Percentiles rank a stretch among this genome's conserved stretches.
Evolutionary conservation across 2,329 filamentous ascomycete species (phyloP).

Genomic region (Tolypocladium pustulatum): DNA sequence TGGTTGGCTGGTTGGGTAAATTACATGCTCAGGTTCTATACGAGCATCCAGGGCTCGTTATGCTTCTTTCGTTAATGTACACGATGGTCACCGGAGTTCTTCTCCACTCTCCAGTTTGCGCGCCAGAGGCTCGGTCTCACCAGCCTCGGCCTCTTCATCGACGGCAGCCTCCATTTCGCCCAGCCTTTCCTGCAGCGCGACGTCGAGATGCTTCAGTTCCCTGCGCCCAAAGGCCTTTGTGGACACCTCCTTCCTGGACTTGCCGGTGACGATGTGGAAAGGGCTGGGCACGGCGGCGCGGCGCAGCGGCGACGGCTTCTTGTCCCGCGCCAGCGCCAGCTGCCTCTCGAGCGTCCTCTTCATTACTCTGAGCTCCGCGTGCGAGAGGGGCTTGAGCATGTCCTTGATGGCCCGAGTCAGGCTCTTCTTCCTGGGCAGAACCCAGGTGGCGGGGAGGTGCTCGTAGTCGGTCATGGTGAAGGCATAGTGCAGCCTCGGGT

Average conservation of each 20-base stretch:
- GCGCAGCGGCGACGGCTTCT: neutral
- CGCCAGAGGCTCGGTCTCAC: neutral
- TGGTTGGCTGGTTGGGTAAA: neutral
- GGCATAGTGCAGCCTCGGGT: conserved; percentile 29
- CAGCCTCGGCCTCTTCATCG: neutral
- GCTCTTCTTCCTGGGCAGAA: conserved; percentile 11
- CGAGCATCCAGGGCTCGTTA: neutral
- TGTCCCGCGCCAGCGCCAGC: conserved; percentile 2
- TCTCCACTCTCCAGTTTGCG: neutral
- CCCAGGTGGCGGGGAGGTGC: conserved; percentile 15
- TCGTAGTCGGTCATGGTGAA: conserved; percentile 22
- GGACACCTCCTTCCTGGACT: neutral
- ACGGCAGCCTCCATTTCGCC: neutral
- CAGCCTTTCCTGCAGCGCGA: conserved; percentile 1
- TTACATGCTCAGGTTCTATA: neutral
- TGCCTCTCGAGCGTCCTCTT: conserved; percentile 9
- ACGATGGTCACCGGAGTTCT: neutral
- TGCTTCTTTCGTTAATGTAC: neutral
- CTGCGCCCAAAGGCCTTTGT: neutral
- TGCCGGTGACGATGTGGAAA: conserved; percentile 2
- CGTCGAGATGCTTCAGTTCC: conserved; percentile 4
- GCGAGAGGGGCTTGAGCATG: conserved; percentile 17
- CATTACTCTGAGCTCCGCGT: conserved; percentile 17
- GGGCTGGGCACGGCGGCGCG: neutral
- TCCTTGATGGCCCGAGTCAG: conserved; percentile 17